Conservation (phyloP, 1,139 yeast genomes). For the Debaryomyces nepalensis region DNA sequence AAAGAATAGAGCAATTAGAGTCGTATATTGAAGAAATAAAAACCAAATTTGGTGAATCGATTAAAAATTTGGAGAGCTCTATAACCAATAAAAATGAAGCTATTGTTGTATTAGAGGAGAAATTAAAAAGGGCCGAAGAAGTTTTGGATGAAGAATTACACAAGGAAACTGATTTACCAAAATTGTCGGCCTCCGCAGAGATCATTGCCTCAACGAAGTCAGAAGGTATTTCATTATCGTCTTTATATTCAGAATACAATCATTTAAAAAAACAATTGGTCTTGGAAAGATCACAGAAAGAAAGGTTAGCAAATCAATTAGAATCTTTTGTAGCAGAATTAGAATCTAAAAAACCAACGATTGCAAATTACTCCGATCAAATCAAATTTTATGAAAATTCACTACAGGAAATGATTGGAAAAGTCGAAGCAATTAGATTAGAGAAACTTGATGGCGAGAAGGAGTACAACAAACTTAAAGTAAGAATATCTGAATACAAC, state of each 20-base stretch:
- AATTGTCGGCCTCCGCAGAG: slow-evolving; percentile 42
- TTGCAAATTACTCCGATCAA: slow-evolving; percentile 67
- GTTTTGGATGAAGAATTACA: slow-evolving; percentile 47
- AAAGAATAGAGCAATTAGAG: slow-evolving; percentile 56
- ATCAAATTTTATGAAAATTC: slow-evolving; percentile 48
- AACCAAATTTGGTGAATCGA: slow-evolving; percentile 37
- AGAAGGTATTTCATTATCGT: slow-evolving; percentile 66
- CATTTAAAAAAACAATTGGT: slow-evolving; percentile 68
- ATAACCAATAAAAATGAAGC: slow-evolving; percentile 39
- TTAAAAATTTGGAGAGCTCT: slow-evolving; percentile 27
- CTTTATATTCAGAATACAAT: slow-evolving; percentile 70
- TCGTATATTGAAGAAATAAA: slow-evolving; percentile 46
- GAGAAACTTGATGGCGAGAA: slow-evolving; percentile 50
- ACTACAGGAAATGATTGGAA: slow-evolving; percentile 44
- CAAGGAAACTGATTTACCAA: slow-evolving; percentile 46
- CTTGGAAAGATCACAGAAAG: slow-evolving; percentile 73
- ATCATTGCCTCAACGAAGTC: slow-evolving; percentile 48
- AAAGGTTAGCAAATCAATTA: slow-evolving; percentile 69
- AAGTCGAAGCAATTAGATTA: slow-evolving; percentile 40
- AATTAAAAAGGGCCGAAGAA: slow-evolving; percentile 44
- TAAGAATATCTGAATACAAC: slow-evolving; percentile 35
- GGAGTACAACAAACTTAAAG: slow-evolving; percentile 37
- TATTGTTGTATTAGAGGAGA: slow-evolving; percentile 38
- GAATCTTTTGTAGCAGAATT: slow-evolving; percentile 74
- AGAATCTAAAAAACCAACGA: slow-evolving; percentile 78